These are phyloP conservation scores for Cercophora samala DNA, from an alignment of 495 filamentous ascomycete genomes.

Conservation along the genomic window DNA sequence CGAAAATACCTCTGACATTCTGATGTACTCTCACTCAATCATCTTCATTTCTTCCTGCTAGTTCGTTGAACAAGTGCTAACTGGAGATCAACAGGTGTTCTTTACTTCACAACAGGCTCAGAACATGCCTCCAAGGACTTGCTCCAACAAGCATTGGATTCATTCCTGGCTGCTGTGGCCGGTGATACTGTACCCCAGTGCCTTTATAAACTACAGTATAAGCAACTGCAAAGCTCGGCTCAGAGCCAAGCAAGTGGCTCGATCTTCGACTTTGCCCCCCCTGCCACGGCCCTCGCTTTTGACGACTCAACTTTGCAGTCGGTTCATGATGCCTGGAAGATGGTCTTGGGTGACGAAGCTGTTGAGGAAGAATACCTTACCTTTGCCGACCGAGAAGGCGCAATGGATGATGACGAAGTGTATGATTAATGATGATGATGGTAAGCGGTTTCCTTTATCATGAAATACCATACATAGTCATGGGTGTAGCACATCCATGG, in stretches of 20 bases:
- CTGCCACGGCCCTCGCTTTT: constrained; percentile 61
- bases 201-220: constrained; percentile 64
- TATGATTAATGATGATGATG: constrained; percentile 32
- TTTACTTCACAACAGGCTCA: constrained; percentile 60
- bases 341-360: constrained; percentile 53
- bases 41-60: constrained; percentile 25
- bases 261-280: constrained; percentile 49
- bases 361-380: constrained; percentile 59
- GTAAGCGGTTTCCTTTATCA: constrained; percentile 8
- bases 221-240: constrained; percentile 39
- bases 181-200: constrained; percentile 36
- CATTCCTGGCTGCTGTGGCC: constrained; percentile 47
- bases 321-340: constrained; percentile 62
- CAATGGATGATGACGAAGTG: constrained; percentile 45
- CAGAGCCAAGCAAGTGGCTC: constrained; percentile 29
- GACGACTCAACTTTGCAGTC: constrained; percentile 61
- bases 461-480: constrained; percentile 1
- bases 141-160: constrained; percentile 54
- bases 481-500: background rate
- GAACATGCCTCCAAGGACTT: constrained; percentile 35
- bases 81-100: constrained; percentile 54
- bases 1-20: constrained; percentile 85
- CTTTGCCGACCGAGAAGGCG: constrained; percentile 54
- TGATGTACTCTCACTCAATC: constrained; percentile 55
- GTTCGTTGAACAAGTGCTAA: constrained; percentile 46